Base-by-base conservation (phyloP, 1,139 yeast genomes). In the Scheffersomyces quercinus region DNA sequence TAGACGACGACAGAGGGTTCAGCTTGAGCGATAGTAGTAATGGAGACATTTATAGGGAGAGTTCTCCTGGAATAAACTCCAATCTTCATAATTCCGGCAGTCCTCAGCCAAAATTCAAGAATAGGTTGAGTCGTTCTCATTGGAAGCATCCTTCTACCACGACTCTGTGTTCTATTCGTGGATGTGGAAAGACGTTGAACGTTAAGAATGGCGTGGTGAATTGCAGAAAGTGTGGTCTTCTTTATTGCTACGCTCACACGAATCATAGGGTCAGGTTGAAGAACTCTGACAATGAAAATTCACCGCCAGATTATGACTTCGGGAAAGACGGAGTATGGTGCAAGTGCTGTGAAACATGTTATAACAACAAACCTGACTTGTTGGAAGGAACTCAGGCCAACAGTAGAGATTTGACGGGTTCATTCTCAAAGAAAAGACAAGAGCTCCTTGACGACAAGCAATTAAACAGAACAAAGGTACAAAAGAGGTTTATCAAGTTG, bases 241-340 rank as follows among this genome's bases (percentile, higher is more conserved):
- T 89, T 15, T 88, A 66, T 58, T 89, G 97, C 59, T 75, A 77
- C 46, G 66, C 64, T 26, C 96, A 90, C 66, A 75, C 89, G 3
- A 64, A 70, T 41, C 81, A 72, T 56, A 73, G 79, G 70, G 65
- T 71, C 70, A 41, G 73, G 71, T 54, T 63, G 51, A 31, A 60
- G 58, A 47, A 88, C 81, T 56, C 66, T 0, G 48, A 43, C 11
- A 34, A 30, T 2, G 44, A 4, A 44, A 70, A 38, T 71, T 77
- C 52, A 75, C 11, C 47, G 3, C 74, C 75, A 0, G 58, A 55
- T 14, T 73, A 68, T 51, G 69, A 65, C 39, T 45, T 64, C 12
- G 40, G 51, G 0, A 54, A 47, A 3, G 51, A 60, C 26, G 95
- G 95, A 0, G 64, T 70, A 4, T 85, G 93, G 93, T 72, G 83